A percentile compares a stretch with the other conserved stretches of the same genome.
Conservation (phyloP, 768 basidiomycete genomes). For the Antrodiella citrinella region DNA sequence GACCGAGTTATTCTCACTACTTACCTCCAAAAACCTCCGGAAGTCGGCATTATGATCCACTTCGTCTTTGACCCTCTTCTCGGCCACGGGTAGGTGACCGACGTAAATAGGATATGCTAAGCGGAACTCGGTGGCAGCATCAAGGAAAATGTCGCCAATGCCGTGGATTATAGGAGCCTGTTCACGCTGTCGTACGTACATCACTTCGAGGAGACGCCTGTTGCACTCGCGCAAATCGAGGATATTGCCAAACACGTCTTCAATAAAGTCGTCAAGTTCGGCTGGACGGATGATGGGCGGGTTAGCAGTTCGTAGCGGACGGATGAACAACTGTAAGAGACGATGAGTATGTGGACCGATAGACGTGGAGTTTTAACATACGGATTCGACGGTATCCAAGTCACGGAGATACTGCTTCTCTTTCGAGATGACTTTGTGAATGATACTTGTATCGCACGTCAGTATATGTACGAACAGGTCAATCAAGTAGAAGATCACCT, state of each 20-base stretch:
- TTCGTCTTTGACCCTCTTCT: slow-evolving; percentile 84
- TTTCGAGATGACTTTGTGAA: slow-evolving; percentile 80
- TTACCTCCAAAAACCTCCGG: slow-evolving; percentile 77
- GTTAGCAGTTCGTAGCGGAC: slow-evolving; percentile 40
- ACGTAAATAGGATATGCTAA: slow-evolving; percentile 81
- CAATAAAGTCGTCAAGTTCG: slow-evolving; percentile 75
- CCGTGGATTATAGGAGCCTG: slow-evolving; percentile 74
- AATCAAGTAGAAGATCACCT: slow-evolving; percentile 29
- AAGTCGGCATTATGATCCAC: slow-evolving; percentile 74
- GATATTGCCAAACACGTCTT: slow-evolving; percentile 86
- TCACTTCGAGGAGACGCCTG: slow-evolving; percentile 71
- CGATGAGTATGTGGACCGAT: slow-evolving; percentile 35
- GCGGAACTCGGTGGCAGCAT: slow-evolving; percentile 82
- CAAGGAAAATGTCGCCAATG: slow-evolving; percentile 86
- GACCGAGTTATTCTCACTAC: slow-evolving; percentile 3
- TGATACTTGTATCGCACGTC: slow-evolving; percentile 35
- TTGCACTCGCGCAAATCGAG: slow-evolving; percentile 82
- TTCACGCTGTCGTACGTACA: slow-evolving; percentile 81
- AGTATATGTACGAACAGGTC: slow-evolving; percentile 1
- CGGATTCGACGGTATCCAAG: slow-evolving; percentile 72
- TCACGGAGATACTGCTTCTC: slow-evolving; percentile 90
- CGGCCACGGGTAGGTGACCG: slow-evolving; percentile 77
- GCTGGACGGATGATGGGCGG: slow-evolving; percentile 48
- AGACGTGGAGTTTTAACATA: slow-evolving; percentile 27
- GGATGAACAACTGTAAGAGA: slow-evolving; percentile 42